Base-by-base conservation (phyloP, 2,329 filamentous ascomycete species). In the Ploettnerulaceae sp. region DNA sequence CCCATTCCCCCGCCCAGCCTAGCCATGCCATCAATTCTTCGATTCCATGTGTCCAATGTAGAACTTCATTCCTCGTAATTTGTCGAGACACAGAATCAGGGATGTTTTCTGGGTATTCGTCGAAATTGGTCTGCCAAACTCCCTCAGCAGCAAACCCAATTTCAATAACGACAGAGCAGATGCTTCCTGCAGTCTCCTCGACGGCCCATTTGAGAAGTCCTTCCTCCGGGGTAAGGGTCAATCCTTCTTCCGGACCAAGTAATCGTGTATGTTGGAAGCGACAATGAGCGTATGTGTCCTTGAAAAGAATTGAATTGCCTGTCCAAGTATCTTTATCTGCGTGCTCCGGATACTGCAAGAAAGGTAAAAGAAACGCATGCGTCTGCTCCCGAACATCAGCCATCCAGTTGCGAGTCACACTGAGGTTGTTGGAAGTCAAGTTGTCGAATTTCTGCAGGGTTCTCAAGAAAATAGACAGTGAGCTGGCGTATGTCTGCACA, bases 1-100 rank as follows among this genome's bases (percentile, higher is more conserved):
- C 61, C 57, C 69, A 72, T 57, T 72, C 67, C 21, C 69, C 69
- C 26, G 68, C 69, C 72, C 72, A 76, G 4, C 72, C 72, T 1
- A 75, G 61, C 71, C 72, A 76, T 1, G 72, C 71, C 56, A 69
- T 67, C 8, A 75, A 56, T 50, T 72, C 66, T 35, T 69, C 63
- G 3, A 61, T 17, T 11, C 59, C 54, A 31, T 56, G 32, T 25
- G 39, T 49, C 59, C 60, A 61, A 8, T 51, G 41, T 8, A 11
- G 25, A 3, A 73, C 48, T 12, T 64, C 57, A 5, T 60, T 45
- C n/a, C 3, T 37, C 9, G 39, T 26, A 1, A 26, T 39, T 11
- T 48, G 15, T 2, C n/a, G 4, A 8, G 6, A 7, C 11, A 24
- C 4, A n/a, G 25, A 21, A 1, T 20, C 2, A 8, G 31, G 7